Evolutionary conservation across 2,329 filamentous ascomycete genomes (phyloP).

Genomic region (Ceratocystis huliohia): DNA sequence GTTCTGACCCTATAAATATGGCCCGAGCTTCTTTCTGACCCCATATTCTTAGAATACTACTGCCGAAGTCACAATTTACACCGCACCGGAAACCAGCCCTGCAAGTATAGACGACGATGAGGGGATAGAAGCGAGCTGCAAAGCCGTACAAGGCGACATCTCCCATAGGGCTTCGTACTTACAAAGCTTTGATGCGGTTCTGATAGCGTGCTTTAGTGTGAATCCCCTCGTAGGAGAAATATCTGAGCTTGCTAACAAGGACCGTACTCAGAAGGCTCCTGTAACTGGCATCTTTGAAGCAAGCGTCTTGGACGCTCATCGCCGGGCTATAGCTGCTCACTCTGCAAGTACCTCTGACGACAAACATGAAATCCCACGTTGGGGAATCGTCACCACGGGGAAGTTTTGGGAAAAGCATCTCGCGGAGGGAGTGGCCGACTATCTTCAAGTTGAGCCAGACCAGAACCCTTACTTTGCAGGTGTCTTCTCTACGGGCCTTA

Average conservation of each 20-base stretch:
- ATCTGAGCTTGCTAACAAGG: constrained; percentile 24
- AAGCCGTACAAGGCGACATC: constrained; percentile 46
- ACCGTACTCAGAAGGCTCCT: constrained; percentile 29
- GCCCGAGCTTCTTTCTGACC: constrained; percentile 2
- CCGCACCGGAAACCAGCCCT: constrained; percentile 30
- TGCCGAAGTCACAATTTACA: neutral
- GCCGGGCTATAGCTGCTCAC: constrained; percentile 28
- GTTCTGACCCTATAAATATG: neutral
- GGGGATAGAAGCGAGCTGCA: constrained; percentile 52
- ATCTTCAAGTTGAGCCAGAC: constrained; percentile 45
- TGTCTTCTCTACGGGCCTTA: constrained; percentile 69
- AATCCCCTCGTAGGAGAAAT: constrained; percentile 62
- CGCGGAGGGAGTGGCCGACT: constrained; percentile 47
- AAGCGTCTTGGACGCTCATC: constrained; percentile 53
- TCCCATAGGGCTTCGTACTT: constrained; percentile 20
- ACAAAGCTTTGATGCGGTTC: constrained; percentile 52
- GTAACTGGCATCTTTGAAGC: constrained; percentile 83
- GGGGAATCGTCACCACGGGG: constrained; percentile 84
- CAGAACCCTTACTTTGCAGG: constrained; percentile 48
- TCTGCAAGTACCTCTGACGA: neutral
- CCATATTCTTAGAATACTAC: neutral
- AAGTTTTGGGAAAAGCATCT: constrained; percentile 70
- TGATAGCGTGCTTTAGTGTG: constrained; percentile 79
- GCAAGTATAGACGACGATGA: constrained; percentile 64
- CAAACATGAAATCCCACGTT: constrained; percentile 34